Evolutionary conservation across 495 filamentous ascomycete genomes (phyloP).

Genomic region (Aspergillus ellipticus): DNA sequence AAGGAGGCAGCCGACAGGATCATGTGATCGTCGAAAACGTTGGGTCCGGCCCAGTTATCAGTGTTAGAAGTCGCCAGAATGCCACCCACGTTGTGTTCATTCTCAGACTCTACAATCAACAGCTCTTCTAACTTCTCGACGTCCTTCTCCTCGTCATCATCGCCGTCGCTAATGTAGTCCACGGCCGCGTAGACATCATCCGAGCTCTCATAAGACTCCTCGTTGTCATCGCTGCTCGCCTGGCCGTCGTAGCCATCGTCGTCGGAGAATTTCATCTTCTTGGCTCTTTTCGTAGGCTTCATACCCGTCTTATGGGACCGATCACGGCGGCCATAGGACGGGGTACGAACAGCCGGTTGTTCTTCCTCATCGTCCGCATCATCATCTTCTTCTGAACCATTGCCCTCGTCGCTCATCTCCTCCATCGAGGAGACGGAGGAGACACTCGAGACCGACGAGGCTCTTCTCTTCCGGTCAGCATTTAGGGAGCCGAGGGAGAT

Average conservation of each 20-base stretch:
- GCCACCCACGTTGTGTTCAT: constrained; percentile 29
- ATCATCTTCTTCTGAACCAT: constrained; percentile 46
- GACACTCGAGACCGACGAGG: constrained; percentile 42
- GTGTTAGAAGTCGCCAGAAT: constrained; percentile 35
- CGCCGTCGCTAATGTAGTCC: constrained; percentile 72
- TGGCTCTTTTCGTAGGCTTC: constrained; percentile 26
- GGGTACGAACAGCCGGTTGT: constrained; percentile 46
- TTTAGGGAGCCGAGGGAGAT: constrained; percentile 17
- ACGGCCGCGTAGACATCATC: constrained; percentile 74
- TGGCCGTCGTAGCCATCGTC: constrained; percentile 64
- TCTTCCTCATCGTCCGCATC: constrained; percentile 48
- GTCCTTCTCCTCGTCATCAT: constrained; percentile 67
- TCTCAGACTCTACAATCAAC: constrained; percentile 60
- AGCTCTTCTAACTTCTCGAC: constrained; percentile 70
- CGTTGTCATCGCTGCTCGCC: constrained; percentile 30
- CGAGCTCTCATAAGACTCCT: constrained; percentile 37
- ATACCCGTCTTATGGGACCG: constrained; percentile 45
- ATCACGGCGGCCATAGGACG: constrained; percentile 46
- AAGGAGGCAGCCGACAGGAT: constrained; percentile 45
- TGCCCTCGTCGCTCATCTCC: constrained; percentile 36
- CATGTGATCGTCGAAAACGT: constrained; percentile 46
- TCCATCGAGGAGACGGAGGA: constrained; percentile 41
- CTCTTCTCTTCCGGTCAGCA: constrained; percentile 36
- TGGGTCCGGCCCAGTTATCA: constrained; percentile 59
- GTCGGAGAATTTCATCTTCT: constrained; percentile 52